phyloP scores from a whole-genome alignment of 305 asterid genomes.

The Plantago rigida region DNA sequence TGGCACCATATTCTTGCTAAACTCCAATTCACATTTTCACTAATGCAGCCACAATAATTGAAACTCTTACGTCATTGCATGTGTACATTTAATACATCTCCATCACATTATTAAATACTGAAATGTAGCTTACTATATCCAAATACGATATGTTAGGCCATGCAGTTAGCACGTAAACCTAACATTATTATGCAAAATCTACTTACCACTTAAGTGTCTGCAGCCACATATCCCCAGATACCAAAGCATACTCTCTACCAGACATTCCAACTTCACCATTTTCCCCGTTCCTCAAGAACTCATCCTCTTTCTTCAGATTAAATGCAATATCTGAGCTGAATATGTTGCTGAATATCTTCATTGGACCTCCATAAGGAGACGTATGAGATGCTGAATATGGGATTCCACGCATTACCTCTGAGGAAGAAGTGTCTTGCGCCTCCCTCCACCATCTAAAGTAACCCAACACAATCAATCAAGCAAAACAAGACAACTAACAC shows the following conservation, averaged over 20 bases:
- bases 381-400: constrained; percentile 59
- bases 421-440: constrained; percentile 56
- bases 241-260: constrained; percentile 79
- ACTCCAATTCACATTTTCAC: constrained; percentile 20
- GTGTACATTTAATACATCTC: constrained; percentile 18
- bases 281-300: constrained; percentile 35
- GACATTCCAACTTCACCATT: constrained; percentile 64
- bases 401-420: constrained; percentile 48
- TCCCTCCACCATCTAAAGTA: constrained; percentile 88
- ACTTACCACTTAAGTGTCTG: constrained; percentile 81
- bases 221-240: constrained; percentile 77
- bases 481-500: constrained; percentile 9
- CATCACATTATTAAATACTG: constrained; percentile 10
- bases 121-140: constrained; percentile 11
- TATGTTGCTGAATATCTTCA: constrained; percentile 72
- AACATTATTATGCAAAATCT: constrained; percentile 8
- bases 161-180: constrained; percentile 19
- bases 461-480: constrained; percentile 23
- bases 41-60: not conserved
- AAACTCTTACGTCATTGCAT: constrained; percentile 14
- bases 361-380: constrained; percentile 65
- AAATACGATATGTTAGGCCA: constrained; percentile 17
- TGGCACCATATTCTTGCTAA: constrained; percentile 4
- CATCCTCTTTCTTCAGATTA: constrained; percentile 68
- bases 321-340: constrained; percentile 70